These are phyloP conservation scores for Pinus tabuliformis DNA, from an alignment of 75 land plant species.

Conservation along the genomic window DNA sequence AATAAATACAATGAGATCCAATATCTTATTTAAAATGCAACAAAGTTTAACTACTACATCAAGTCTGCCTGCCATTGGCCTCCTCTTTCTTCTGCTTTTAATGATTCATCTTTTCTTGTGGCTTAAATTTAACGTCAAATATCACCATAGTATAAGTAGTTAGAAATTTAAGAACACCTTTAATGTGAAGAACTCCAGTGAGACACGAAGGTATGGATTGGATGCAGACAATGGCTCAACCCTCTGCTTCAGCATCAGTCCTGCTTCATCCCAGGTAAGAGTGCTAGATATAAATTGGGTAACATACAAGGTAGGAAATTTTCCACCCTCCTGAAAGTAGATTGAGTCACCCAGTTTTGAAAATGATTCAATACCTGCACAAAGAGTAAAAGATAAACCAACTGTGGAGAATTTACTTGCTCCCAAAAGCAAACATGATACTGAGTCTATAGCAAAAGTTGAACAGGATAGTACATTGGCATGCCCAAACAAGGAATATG, in stretches of 20 bases:
- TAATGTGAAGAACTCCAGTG: slow-evolving; percentile 31
- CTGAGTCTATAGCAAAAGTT: too few species aligned
- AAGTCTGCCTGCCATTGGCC: not conserved
- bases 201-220: slow-evolving; percentile 44
- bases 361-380: slow-evolving; percentile 91
- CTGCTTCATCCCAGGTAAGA: slow-evolving; percentile 65
- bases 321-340: slow-evolving; percentile 71
- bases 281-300: slow-evolving; percentile 80
- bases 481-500: too few species aligned
- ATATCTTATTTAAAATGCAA: not conserved
- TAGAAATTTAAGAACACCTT: slow-evolving; percentile 29
- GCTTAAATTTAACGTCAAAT: not conserved
- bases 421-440: too few species aligned
- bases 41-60: not conserved
- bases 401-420: too few species aligned
- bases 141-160: not conserved
- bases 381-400: slow-evolving; percentile 11
- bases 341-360: slow-evolving; percentile 98
- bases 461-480: too few species aligned
- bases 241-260: slow-evolving; percentile 43
- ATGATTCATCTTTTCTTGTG: not conserved
- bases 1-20: not conserved
- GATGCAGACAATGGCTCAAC: slow-evolving; percentile 51
- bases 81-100: not conserved
- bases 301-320: slow-evolving; percentile 49